These are phyloP conservation scores for Xylaria sp. DNA, from an alignment of 495 filamentous ascomycete species.

Conservation along the genomic window DNA sequence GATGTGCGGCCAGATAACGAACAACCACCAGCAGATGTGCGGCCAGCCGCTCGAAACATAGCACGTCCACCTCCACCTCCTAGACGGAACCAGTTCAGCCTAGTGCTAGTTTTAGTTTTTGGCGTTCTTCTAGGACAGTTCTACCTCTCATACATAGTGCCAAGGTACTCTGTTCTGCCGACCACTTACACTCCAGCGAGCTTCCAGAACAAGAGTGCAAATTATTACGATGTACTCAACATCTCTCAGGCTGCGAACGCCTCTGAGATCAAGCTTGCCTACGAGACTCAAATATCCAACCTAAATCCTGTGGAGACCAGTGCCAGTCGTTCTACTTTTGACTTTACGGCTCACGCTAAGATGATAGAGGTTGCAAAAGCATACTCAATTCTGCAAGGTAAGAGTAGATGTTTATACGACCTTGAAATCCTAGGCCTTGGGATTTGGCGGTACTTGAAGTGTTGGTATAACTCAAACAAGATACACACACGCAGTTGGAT, in stretches of 20 bases:
- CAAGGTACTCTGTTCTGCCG: neutral
- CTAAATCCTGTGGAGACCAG: neutral
- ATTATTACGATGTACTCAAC: neutral
- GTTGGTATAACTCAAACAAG: neutral
- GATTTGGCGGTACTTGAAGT: neutral
- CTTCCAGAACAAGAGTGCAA: constrained; percentile 1
- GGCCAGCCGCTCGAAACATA: neutral
- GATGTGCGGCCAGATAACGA: too few relatives aligned
- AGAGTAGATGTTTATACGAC: neutral
- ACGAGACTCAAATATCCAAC: neutral
- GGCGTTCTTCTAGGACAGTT: neutral
- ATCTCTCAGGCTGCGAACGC: neutral
- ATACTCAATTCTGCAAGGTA: neutral
- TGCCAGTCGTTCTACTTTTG: neutral
- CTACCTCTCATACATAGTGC: neutral
- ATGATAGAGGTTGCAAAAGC: neutral
- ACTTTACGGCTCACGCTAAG: neutral
- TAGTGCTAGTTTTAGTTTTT: neutral
- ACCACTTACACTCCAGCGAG: neutral
- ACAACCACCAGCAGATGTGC: neutral
- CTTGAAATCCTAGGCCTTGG: neutral
- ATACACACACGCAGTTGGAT: too few relatives aligned
- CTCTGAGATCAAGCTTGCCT: neutral
- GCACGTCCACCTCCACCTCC: neutral
- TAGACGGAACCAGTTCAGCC: neutral